Base-by-base conservation (phyloP, 2,329 filamentous ascomycete genomes). In the Epichloe typhina region DNA sequence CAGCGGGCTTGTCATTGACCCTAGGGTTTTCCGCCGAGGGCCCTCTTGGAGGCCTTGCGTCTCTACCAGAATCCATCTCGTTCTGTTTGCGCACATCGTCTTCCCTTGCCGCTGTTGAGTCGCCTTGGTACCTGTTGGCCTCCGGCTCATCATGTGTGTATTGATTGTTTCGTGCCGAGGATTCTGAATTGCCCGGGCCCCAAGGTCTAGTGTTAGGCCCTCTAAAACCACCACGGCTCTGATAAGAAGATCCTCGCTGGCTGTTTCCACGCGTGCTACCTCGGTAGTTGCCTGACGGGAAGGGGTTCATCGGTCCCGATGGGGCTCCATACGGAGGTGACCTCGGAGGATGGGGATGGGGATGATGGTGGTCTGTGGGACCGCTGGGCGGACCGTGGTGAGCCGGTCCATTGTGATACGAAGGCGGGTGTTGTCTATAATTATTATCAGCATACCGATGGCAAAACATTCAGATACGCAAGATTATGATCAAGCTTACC, bases 191-290 rank as follows among this genome's bases (percentile, higher is more conserved):
- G 35, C 51, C 51, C 5, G 80, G 75, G 50, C 78, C 84, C 84
- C 87, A 90, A 44, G 88, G 86, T 80, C 66, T 82, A 74, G 71
- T 84, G 77, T 67, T 82, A 70, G 55, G 72, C 37, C 81, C 80
- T 48, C 83, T 75, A 52, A 76, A 72, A 26, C 69, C 69, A 40
- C 74, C 73, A 46, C 79, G 71, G 33, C 68, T 69, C 49, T 83
- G 76, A 59, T 81, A 84, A 15, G 72, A 70, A 39, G 76, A 75
- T 19, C 78, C 79, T 56, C 81, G 62, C 64, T 71, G 70, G 13
- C 60, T 61, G 19, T 70, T 70, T 19, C 36, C 46, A 35, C 46
- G 52, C 37, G 36, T 12, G 31, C 31, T 39, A 31, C 49, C 52
- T 33, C 74, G 70, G 47, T 71, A 72, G 48, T 68, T 68, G 2